Evolutionary conservation across 331 rosid species (phyloP), one percentile per base, ranked within the genome.

Genomic region (Rosa hybrid): DNA sequence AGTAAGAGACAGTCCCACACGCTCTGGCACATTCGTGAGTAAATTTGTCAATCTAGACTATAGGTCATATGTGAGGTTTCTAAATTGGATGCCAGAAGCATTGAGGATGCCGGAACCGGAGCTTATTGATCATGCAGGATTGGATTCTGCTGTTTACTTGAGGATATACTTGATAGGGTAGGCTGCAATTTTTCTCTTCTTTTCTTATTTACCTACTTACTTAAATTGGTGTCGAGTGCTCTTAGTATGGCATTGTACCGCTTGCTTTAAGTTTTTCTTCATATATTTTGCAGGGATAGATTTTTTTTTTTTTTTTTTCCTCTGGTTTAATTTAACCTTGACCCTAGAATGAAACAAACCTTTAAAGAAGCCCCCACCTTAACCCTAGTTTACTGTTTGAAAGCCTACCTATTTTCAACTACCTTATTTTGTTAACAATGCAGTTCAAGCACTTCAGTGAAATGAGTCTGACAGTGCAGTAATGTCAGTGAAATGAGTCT

Each of bases 31-130:
- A 4, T 91, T 91, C 80, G 89, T 92, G 21, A 84, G 91, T 45
- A 89, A 88, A 79, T 82, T 95, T 71, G 97, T 95, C 80, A 95
- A 95, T 85, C 84, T 95, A 76, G 98, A 95, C 85, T 92, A 85
- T 80, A 85, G 92, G 78, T 79, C 98, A 18, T 95, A 95, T 81
- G 1, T 89, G 38, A 68, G 84, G 87, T 95, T 95, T 63, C 79
- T 92, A 88, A 88, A 90, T 81, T 95, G 98, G 98, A 92, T 95
- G 97, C 98, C 98, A 3, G 96, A 77, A 12, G 98, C 98, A 39
- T 79, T 95, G 74, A 83, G 81, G 84, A 95, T 95, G 98, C 98
- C 98, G 0, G 98, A 95, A 78, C 94, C 82, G 39, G 98, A 93
- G 88, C 98, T 95, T 56, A 92, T 92, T 77, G 98, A 95, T 17